These are phyloP conservation scores for Irpex sp. DNA, from an alignment of 1,284 basidiomycete genomes.

Conservation along the genomic window DNA sequence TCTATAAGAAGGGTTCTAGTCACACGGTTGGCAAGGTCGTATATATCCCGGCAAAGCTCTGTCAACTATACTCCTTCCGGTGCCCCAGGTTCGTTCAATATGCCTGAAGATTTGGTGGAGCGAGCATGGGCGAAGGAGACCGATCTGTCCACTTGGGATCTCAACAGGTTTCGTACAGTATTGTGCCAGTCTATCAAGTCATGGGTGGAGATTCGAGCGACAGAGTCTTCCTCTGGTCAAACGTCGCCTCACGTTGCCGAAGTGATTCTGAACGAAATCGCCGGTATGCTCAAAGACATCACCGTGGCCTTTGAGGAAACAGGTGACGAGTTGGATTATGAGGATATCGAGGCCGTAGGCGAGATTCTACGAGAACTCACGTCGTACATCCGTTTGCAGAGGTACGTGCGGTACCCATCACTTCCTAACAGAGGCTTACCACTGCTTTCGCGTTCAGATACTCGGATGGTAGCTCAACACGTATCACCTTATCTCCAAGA, in stretches of 20 bases:
- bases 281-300: constrained; percentile 65
- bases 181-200: constrained; percentile 48
- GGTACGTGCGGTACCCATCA: constrained; percentile 34
- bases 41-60: constrained; percentile 52
- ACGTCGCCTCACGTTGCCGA: constrained; percentile 35
- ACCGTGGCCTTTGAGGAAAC: constrained; percentile 67
- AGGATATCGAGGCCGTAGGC: constrained; percentile 61
- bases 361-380: constrained; percentile 54
- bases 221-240: constrained; percentile 9
- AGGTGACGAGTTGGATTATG: constrained; percentile 54
- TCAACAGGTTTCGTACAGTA: constrained; percentile 51
- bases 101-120: constrained; percentile 62
- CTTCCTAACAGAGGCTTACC: background rate
- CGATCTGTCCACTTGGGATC: constrained; percentile 57
- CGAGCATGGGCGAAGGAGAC: constrained; percentile 63
- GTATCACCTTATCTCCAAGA: constrained; percentile 48
- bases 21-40: constrained; percentile 60
- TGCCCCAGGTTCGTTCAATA: constrained; percentile 50
- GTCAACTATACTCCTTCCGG: constrained; percentile 55
- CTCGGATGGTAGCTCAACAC: constrained; percentile 45
- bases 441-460: constrained; percentile 36
- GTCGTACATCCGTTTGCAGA: constrained; percentile 50
- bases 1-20: constrained; percentile 59
- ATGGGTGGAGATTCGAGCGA: constrained; percentile 46
- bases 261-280: constrained; percentile 62